phyloP scores from a whole-genome alignment of 176 grass and related monocot species.

The Ampelocalamus luodianensis region DNA sequence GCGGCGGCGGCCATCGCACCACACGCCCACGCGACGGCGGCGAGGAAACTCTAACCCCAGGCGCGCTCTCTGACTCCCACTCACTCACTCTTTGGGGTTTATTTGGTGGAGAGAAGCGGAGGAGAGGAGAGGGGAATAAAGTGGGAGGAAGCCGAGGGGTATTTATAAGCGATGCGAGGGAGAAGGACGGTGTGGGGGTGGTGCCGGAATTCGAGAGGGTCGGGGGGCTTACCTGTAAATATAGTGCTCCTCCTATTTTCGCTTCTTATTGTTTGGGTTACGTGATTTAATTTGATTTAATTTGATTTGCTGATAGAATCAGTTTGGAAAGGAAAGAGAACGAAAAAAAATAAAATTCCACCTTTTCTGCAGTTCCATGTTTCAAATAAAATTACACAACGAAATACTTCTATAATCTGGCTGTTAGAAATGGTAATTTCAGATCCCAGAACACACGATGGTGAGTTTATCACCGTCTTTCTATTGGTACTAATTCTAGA shows the following conservation, averaged over 20 bases:
- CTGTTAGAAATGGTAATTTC: neutral
- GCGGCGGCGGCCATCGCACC: conserved; percentile 45
- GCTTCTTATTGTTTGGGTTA: too few species aligned
- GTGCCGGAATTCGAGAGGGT: neutral
- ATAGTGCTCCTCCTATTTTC: too few species aligned
- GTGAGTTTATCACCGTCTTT: neutral
- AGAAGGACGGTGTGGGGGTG: neutral
- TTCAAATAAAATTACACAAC: neutral
- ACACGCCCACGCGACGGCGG: conserved; percentile 25
- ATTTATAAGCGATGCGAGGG: conserved; percentile 48
- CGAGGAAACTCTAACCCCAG: conserved; percentile 25
- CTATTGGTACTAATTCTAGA: neutral
- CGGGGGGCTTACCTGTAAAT: neutral
- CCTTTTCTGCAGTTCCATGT: neutral
- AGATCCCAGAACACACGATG: neutral
- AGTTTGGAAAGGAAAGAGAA: too few species aligned
- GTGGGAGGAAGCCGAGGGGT: conserved; percentile 25
- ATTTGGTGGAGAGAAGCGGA: conserved; percentile 31
- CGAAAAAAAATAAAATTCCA: too few species aligned
- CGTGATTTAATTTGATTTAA: too few species aligned
- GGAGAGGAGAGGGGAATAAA: conserved; percentile 15
- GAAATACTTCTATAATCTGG: neutral
- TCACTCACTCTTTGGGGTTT: conserved; percentile 35
- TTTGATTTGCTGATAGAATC: too few species aligned
- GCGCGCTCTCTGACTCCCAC: neutral